Percentiles rank a stretch among this genome's conserved stretches.
Conservation (phyloP, 805 yeast genomes). For the Candida schatavii region DNA sequence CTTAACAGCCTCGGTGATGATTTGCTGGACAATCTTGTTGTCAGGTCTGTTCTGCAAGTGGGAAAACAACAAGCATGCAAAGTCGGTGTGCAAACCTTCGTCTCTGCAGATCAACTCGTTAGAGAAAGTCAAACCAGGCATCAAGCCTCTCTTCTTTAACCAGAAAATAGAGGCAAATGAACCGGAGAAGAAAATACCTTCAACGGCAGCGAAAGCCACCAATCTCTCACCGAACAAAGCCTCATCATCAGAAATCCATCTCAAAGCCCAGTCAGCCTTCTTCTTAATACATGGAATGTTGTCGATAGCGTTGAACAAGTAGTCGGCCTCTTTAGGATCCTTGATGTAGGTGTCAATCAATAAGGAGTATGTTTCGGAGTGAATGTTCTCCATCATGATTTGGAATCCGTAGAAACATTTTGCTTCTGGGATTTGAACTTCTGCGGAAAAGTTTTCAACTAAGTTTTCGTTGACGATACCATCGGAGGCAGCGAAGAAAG, state of each 20-base stretch:
- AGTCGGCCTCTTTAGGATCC: slow-evolving; percentile 91
- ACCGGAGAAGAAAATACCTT: slow-evolving; percentile 97
- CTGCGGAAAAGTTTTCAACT: slow-evolving; percentile 96
- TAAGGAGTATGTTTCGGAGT: slow-evolving; percentile 93
- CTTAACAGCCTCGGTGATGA: slow-evolving; percentile 91
- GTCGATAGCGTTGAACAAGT: slow-evolving; percentile 91
- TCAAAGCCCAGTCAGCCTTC: slow-evolving; percentile 98
- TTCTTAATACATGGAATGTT: slow-evolving; percentile 93
- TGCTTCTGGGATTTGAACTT: slow-evolving; percentile 96
- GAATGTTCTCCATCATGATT: slow-evolving; percentile 99
- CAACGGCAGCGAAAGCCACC: slow-evolving; percentile 98
- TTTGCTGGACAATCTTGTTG: slow-evolving; percentile 71
- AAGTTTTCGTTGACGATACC: slow-evolving; percentile 97
- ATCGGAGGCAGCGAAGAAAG: slow-evolving; percentile 98
- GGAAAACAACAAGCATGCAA: slow-evolving; percentile 92
- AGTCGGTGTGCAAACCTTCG: slow-evolving; percentile 98
- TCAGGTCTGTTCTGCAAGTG: slow-evolving; percentile 90
- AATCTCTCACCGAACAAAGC: slow-evolving; percentile 93
- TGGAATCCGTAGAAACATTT: slow-evolving; percentile 99
- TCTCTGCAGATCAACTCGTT: slow-evolving; percentile 97
- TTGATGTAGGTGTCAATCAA: slow-evolving; percentile 93
- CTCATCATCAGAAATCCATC: slow-evolving; percentile 89
- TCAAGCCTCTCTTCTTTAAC: slow-evolving; percentile 97
- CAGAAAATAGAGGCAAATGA: slow-evolving; percentile 98
- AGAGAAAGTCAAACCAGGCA: slow-evolving; percentile 98